A percentile compares a stretch with the other conserved stretches of the same genome.
Evolutionary conservation across 345 rosid species (phyloP).

Genomic region (Gossypium ekmanianum): DNA sequence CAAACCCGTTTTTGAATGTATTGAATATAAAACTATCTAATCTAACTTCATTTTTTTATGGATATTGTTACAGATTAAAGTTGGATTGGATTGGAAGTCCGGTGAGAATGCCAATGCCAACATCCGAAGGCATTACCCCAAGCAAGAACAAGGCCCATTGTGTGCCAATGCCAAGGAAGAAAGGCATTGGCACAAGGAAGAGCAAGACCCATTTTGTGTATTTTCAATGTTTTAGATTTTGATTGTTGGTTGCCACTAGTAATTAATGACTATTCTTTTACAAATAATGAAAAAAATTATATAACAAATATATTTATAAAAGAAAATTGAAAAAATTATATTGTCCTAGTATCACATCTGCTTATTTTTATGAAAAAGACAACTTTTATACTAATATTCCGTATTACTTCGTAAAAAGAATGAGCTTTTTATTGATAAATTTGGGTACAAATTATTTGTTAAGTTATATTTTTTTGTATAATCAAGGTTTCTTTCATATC

Average conservation of each 20-base stretch:
- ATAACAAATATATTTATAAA: too few species aligned
- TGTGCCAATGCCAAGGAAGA: too few species aligned
- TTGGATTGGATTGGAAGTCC: conserved; percentile 78
- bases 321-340: too few species aligned
- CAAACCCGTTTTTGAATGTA: neutral
- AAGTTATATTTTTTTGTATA: too few species aligned
- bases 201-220: conserved; percentile 31
- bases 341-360: too few species aligned
- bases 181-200: conserved; percentile 27
- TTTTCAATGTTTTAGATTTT: conserved; percentile 62
- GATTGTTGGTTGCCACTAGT: neutral
- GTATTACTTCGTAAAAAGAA: too few species aligned
- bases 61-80: conserved; percentile 44
- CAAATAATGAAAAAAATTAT: neutral
- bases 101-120: conserved; percentile 51
- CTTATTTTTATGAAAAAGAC: too few species aligned
- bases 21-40: neutral
- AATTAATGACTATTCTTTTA: conserved; percentile 11
- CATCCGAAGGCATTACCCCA: conserved; percentile 21
- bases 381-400: too few species aligned
- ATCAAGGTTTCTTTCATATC: too few species aligned
- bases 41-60: neutral
- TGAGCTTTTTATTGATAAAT: too few species aligned
- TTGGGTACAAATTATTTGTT: too few species aligned
- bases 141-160: conserved; percentile 37